Evolutionary conservation across 768 basidiomycete species (phyloP).

Genomic region (Tylopilus felleus): DNA sequence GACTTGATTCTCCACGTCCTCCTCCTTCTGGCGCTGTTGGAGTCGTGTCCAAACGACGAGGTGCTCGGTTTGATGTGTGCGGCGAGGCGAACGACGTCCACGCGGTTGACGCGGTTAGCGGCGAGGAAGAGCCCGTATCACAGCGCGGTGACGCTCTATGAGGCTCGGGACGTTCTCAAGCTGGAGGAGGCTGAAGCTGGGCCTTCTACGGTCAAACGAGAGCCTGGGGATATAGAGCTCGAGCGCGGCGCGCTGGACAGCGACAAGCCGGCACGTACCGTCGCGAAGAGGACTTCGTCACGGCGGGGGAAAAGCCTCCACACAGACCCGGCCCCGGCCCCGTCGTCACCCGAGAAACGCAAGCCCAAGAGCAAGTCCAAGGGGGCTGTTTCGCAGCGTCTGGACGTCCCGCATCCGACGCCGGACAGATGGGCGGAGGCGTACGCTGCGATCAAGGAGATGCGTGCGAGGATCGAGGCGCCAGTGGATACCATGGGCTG

Average conservation of each 20-base stretch:
- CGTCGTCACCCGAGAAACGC: slow-evolving; percentile 21
- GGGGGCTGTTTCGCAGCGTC: slow-evolving; percentile 42
- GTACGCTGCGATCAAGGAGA: slow-evolving; percentile 70
- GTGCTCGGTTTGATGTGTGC: slow-evolving; percentile 20
- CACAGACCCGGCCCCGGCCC: neutral
- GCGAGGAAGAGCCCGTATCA: slow-evolving; percentile 45
- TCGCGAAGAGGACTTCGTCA: too few relatives aligned
- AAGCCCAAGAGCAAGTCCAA: slow-evolving; percentile 51
- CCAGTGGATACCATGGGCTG: slow-evolving; percentile 96
- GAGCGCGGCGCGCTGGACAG: neutral
- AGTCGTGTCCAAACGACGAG: neutral
- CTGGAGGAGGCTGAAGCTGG: slow-evolving; percentile 1
- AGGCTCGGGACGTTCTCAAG: slow-evolving; percentile 5
- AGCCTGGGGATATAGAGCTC: slow-evolving; percentile 2
- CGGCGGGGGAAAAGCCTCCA: neutral
- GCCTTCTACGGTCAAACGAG: slow-evolving; percentile 28
- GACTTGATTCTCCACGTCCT: too few relatives aligned
- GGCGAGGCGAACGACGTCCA: slow-evolving; percentile 25
- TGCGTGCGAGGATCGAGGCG: slow-evolving; percentile 69
- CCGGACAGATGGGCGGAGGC: slow-evolving; percentile 66
- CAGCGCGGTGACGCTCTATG: slow-evolving; percentile 41
- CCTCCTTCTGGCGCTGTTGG: too few relatives aligned
- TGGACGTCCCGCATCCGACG: slow-evolving; percentile 61
- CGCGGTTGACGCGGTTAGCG: slow-evolving; percentile 33
- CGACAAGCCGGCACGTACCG: neutral